Base-by-base conservation (phyloP, 2,329 filamentous ascomycete species). In the Trichothecium sympodiale region DNA sequence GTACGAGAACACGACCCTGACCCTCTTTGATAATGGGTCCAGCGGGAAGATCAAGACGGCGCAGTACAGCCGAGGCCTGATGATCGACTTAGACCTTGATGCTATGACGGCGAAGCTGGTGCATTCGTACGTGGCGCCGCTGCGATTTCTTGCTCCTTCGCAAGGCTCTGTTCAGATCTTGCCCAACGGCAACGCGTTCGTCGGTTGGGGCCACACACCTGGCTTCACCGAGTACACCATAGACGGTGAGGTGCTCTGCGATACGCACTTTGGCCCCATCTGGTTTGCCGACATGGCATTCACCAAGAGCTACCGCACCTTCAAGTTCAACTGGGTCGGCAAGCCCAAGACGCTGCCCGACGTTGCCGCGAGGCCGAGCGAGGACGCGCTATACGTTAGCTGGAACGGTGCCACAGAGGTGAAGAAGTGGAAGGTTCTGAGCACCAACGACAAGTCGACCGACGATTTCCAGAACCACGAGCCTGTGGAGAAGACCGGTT, bases 121-220 rank as follows among this genome's bases (percentile, higher is more conserved):
- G 8, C 59, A 64, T 35, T 61, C 60, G 14, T 73, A 68, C 53
- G 58, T 60, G 20, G 65, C 69, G 1, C 69, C 69, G 0, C 65
- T 72, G 34, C 51, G 55, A 5, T 54, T 75, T 10, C 54, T 65
- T 1, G 64, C 68, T 10, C 67, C 62, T 29, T 71, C 69, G 1
- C 61, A 64, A 43, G 61, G 62, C 6, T 60, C 55, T 34, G 64
- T 69, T 23, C 72, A 79, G 41, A 47, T 69, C 10, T 59, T 77
- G 0, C 62, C 65, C 1, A 66, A 66, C 34, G 68, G 67, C 23
- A 69, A 74, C 39, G 62, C 64, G 10, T 54, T 77, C 29, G 62
- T 77, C 35, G 71, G 71, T 39, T 79, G 73, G 72, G 73, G 74
- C 3, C 61, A 60, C 2, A 62, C 62, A 25, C 65, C 65, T 1